Conservation (phyloP, 1,284 basidiomycete species). For the Acaromyces ingoldii region DNA sequence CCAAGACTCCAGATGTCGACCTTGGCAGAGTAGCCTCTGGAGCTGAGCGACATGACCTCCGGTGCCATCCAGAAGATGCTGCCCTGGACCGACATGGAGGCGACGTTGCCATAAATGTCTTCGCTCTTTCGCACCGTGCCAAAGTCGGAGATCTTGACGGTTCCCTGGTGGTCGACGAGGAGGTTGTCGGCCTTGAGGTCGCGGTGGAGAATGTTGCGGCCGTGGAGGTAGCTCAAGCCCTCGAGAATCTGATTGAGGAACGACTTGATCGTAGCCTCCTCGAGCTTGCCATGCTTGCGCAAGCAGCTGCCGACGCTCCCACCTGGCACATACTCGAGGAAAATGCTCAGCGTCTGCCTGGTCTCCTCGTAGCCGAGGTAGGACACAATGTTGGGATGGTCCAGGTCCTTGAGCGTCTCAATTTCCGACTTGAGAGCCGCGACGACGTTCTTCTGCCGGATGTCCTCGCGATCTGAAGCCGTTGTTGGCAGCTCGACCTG, state of each 20-base stretch:
- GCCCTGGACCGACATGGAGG: constrained; percentile 77
- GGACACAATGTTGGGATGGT: constrained; percentile 94
- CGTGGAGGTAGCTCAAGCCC: constrained; percentile 89
- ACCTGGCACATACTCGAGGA: constrained; percentile 92
- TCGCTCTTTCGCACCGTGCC: constrained; percentile 55
- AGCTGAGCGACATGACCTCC: constrained; percentile 80
- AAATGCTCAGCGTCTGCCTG: constrained; percentile 86
- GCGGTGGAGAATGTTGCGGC: constrained; percentile 83
- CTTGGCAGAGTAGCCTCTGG: constrained; percentile 81
- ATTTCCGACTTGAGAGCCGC: constrained; percentile 90
- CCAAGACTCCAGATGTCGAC: constrained; percentile 98
- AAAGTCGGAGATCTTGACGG: constrained; percentile 98
- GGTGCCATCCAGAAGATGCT: constrained; percentile 99
- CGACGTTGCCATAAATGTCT: constrained; percentile 76
- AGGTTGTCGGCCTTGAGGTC: constrained; percentile 99
- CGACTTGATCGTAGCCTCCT: constrained; percentile 84
- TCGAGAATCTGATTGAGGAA: constrained; percentile 88
- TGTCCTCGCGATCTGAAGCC: constrained; percentile 79
- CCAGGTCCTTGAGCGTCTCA: constrained; percentile 81
- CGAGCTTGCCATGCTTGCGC: constrained; percentile 85
- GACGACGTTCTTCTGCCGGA: constrained; percentile 76
- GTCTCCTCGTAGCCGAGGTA: constrained; percentile 91
- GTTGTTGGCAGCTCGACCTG: constrained; percentile 94
- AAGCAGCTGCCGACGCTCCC: constrained; percentile 91
- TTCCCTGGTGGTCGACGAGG: constrained; percentile 82